These are phyloP conservation scores for Vinca major DNA, from an alignment of 305 asterid genomes.

Conservation along the genomic window DNA sequence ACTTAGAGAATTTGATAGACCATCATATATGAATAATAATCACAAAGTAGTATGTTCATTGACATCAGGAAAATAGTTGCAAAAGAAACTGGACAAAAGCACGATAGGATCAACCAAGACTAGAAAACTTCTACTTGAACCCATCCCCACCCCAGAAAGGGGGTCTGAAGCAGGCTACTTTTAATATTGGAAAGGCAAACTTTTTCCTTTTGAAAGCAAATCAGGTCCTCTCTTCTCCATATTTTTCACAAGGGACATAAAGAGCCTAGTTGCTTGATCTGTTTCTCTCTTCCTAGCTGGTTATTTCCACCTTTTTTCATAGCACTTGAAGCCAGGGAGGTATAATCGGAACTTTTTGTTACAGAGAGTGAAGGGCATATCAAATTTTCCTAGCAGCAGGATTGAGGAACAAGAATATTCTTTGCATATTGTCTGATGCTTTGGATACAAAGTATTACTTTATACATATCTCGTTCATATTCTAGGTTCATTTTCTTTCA, in stretches of 20 bases:
- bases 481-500: background rate
- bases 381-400: slow-evolving; percentile 1
- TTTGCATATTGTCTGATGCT: background rate
- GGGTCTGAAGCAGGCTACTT: background rate
- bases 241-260: background rate
- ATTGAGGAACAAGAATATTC: background rate
- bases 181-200: background rate
- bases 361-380: background rate
- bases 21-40: background rate
- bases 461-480: background rate
- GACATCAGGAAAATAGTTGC: background rate
- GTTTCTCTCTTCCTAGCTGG: background rate
- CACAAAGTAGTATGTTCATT: background rate
- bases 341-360: background rate
- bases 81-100: background rate
- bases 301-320: background rate
- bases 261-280: background rate
- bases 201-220: background rate
- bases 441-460: background rate
- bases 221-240: background rate
- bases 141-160: background rate
- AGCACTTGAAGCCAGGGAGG: background rate
- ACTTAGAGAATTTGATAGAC: background rate
- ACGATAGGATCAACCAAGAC: background rate
- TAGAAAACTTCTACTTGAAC: background rate